Evolutionary conservation across 257 asterid genomes (phyloP).

Genomic region (Solanum tacnaense): DNA sequence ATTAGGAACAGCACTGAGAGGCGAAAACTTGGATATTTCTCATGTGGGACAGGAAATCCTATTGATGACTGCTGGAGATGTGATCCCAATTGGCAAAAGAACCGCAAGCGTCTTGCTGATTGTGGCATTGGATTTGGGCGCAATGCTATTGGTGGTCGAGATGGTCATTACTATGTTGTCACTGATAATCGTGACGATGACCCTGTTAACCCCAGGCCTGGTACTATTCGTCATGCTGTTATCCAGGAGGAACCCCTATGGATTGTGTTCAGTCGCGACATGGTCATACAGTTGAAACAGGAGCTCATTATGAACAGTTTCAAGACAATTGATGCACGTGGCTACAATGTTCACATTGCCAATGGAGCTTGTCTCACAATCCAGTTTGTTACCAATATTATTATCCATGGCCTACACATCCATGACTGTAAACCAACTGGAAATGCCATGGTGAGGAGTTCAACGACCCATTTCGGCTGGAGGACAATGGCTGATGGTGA

Average conservation of each 20-base stretch:
- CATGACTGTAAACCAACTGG: constrained; percentile 88
- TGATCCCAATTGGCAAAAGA: constrained; percentile 67
- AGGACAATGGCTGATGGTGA: constrained; percentile 97
- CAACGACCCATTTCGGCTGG: constrained; percentile 75
- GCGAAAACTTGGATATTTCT: constrained; percentile 71
- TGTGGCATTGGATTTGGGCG: constrained; percentile 94
- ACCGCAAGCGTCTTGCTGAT: constrained; percentile 74
- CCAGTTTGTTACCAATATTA: constrained; percentile 67
- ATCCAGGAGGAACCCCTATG: constrained; percentile 83
- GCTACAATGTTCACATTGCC: constrained; percentile 75
- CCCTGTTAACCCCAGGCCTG: constrained; percentile 79
- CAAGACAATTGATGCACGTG: constrained; percentile 86
- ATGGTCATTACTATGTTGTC: constrained; percentile 69
- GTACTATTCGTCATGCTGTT: constrained; percentile 90
- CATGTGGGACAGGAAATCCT: constrained; percentile 91
- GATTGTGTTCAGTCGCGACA: constrained; percentile 84
- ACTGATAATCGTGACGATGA: constrained; percentile 65
- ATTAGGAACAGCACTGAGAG: constrained; percentile 74
- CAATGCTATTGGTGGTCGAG: constrained; percentile 88
- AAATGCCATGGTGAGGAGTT: constrained; percentile 89
- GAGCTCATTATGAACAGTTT: constrained; percentile 86
- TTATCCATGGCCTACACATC: constrained; percentile 71
- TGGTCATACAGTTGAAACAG: constrained; percentile 76
- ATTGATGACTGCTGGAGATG: constrained; percentile 96
- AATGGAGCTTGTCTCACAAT: constrained; percentile 72